phyloP scores from a whole-genome alignment of 2,329 filamentous ascomycete species.

The Talaromyces atroroseus region DNA sequence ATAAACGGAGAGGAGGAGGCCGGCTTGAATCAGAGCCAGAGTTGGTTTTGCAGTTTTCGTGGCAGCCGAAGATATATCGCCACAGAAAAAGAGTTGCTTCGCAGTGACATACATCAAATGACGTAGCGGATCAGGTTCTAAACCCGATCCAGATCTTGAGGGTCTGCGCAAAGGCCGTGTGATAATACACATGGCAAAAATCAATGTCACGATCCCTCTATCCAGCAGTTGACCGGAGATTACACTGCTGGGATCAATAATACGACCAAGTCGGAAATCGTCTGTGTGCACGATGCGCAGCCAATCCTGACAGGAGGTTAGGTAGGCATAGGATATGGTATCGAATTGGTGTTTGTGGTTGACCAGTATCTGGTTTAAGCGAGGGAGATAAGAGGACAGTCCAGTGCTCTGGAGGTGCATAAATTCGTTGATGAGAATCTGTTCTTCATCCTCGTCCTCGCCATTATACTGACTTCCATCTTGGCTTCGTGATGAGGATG shows the following conservation, averaged over 20 bases:
- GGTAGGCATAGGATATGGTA: neutral
- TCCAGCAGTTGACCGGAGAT: neutral
- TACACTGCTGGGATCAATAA: neutral
- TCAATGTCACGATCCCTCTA: neutral
- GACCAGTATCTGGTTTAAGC: neutral
- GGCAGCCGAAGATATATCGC: neutral
- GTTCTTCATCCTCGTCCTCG: neutral
- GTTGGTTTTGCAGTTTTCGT: neutral
- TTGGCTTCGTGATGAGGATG: neutral
- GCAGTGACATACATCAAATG: neutral
- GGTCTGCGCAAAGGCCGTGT: neutral
- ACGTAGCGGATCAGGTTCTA: neutral
- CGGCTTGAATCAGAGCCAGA: neutral
- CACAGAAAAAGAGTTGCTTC: neutral
- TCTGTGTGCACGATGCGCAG: neutral
- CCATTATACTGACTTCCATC: neutral
- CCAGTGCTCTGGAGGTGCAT: neutral
- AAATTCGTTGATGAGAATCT: neutral
- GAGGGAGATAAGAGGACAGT: neutral
- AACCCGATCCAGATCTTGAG: neutral
- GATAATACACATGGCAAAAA: neutral
- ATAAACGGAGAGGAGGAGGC: neutral
- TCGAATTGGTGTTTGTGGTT: neutral
- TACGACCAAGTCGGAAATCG: neutral
- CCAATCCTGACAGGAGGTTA: neutral